Evolutionary conservation across 2,329 filamentous ascomycete species (phyloP).

Genomic region (Ophiosphaerella korrae): DNA sequence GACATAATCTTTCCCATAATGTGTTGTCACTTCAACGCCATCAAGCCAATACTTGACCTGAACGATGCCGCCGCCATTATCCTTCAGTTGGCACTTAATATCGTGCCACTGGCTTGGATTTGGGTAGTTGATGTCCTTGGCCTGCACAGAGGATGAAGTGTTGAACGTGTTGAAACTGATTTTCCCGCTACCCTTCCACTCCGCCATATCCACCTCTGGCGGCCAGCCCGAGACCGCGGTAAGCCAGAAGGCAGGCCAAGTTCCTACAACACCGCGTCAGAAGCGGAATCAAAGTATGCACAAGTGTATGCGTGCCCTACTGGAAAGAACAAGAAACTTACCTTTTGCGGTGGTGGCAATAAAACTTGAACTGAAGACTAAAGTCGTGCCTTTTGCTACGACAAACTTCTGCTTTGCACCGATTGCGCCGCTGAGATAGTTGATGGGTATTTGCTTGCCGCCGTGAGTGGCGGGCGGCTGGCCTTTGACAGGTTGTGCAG

Average conservation of each 20-base stretch:
- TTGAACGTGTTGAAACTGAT: constrained; percentile 64
- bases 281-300: background rate
- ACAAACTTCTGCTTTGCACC: constrained; percentile 52
- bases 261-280: constrained; percentile 37
- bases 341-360: constrained; percentile 42
- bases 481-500: constrained; percentile 53
- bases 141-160: constrained; percentile 53
- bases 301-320: too few relatives aligned
- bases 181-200: constrained; percentile 64
- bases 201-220: constrained; percentile 65
- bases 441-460: constrained; percentile 48
- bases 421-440: constrained; percentile 59
- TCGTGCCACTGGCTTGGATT: constrained; percentile 55
- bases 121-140: constrained; percentile 57
- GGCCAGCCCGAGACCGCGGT: constrained; percentile 62
- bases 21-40: constrained; percentile 55
- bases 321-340: background rate
- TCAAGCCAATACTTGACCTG: constrained; percentile 62
- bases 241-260: constrained; percentile 66
- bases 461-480: constrained; percentile 43
- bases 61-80: constrained; percentile 56
- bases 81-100: constrained; percentile 58
- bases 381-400: constrained; percentile 45
- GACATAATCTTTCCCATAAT: constrained; percentile 57
- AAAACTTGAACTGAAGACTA: constrained; percentile 49